These are phyloP conservation scores for Lactarius quietus DNA, from an alignment of 768 basidiomycete genomes.

Conservation along the genomic window DNA sequence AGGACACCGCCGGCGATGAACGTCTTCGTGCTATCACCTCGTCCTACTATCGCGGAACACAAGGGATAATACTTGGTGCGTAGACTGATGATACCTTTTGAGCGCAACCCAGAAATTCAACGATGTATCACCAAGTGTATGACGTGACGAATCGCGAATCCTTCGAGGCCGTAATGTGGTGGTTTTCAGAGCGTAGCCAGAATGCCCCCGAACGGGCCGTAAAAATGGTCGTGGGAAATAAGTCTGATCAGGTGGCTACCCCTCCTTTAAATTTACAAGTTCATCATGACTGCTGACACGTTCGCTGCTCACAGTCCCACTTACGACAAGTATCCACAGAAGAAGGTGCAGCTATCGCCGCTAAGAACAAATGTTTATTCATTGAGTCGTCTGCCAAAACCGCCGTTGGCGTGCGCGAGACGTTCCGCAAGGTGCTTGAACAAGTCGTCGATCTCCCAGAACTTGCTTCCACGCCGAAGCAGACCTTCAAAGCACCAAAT, in stretches of 20 bases:
- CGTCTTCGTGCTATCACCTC: constrained; percentile 92
- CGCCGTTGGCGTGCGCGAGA: constrained; percentile 71
- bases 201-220: constrained; percentile 82
- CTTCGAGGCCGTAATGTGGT: constrained; percentile 85
- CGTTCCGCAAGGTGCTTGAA: constrained; percentile 71
- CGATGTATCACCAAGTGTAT: constrained; percentile 56
- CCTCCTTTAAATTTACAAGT: neutral
- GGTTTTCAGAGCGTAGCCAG: constrained; percentile 90
- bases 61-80: constrained; percentile 72
- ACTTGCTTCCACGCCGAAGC: constrained; percentile 51
- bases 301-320: constrained; percentile 55
- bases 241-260: constrained; percentile 74
- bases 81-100: neutral
- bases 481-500: constrained; percentile 27
- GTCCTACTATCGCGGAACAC: constrained; percentile 88
- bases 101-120: neutral
- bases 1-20: constrained; percentile 97
- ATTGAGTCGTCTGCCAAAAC: constrained; percentile 93
- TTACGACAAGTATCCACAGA: constrained; percentile 77
- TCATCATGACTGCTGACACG: neutral
- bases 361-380: constrained; percentile 79
- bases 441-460: constrained; percentile 78
- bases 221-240: constrained; percentile 92
- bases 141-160: constrained; percentile 91
- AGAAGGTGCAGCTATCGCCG: constrained; percentile 78